Conservation (phyloP, 352 stramenopile species). For the Globisporangium nagaii region DNA sequence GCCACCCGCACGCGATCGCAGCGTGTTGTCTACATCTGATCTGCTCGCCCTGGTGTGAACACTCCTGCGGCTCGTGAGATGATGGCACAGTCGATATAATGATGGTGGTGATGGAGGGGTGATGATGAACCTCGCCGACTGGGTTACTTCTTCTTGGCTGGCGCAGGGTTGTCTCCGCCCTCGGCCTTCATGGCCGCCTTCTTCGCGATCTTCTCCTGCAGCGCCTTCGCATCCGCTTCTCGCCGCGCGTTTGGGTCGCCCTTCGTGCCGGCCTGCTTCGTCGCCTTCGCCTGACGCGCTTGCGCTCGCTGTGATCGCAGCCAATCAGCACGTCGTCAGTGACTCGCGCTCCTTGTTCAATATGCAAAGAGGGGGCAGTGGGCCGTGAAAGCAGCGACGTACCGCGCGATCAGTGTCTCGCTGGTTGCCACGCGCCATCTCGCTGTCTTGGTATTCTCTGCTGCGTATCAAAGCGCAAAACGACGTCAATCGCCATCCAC, state of each 20-base stretch:
- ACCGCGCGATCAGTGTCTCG: slow-evolving; percentile 70
- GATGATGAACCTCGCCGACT: neutral
- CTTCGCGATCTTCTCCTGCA: slow-evolving; percentile 77
- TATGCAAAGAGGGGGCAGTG: too few species aligned
- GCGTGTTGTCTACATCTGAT: neutral
- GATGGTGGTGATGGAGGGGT: neutral
- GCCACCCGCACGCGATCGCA: neutral
- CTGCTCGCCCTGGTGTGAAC: neutral
- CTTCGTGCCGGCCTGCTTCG: slow-evolving; percentile 24
- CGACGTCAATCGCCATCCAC: neutral
- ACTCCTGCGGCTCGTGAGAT: neutral
- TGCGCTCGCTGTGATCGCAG: slow-evolving; percentile 48
- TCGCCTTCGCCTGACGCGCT: slow-evolving; percentile 50
- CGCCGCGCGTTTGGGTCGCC: slow-evolving; percentile 58
- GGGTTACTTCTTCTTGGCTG: slow-evolving; percentile 37
- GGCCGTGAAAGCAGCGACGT: too few species aligned
- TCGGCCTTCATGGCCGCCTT: slow-evolving; percentile 63
- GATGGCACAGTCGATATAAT: slow-evolving; percentile 3
- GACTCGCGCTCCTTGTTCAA: too few species aligned
- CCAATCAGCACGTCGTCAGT: too few species aligned
- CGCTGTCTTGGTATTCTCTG: neutral
- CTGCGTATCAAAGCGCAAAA: neutral
- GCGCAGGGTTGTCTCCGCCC: slow-evolving; percentile 22
- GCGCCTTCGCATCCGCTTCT: slow-evolving; percentile 68
- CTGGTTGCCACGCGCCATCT: slow-evolving; percentile 81